Evolutionary conservation across 768 basidiomycete species (phyloP), one percentile per base, ranked within the genome.

Genomic region (Lanmaoa rubissima): DNA sequence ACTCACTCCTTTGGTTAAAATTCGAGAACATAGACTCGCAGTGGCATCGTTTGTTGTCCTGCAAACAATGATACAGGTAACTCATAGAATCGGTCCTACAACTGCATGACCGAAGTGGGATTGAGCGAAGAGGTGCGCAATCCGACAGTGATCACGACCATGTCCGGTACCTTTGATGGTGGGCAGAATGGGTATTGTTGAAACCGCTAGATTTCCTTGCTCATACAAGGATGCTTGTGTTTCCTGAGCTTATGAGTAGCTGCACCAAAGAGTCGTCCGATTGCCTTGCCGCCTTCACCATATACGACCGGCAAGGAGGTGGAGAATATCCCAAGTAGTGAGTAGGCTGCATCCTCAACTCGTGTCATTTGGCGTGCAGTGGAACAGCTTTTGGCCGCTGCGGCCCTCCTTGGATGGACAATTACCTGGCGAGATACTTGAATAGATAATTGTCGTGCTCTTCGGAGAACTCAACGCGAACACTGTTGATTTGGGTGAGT

Each of bases 261-360:
- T 52, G 50, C 9, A 43, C 50, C n/a, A 61, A 24, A 34, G 3
- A 59, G 51, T 11, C 53, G 42, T n/a, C 60, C 60, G 2, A 62
- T 43, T 0, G 61, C 51, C 28, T 48, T 28, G 14, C 61, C 31
- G 5, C 61, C 48, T 1, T 61, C 61, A 11, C 62, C 61, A 32
- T 62, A 63, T 7, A 59, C 17, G 3, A 59, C 4, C 2, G 54
- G 51, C 34, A 63, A 38, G 19, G 48, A 16, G 2, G n/a, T 4
- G 2, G 61, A 59, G 19, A 59, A 63, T 10, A 56, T 56, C 3
- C 61, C 61, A 10, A 63, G 21, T 1, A 62, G 12, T 0, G 51
- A 59, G 34, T 62, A 59, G 2, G 57, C 62, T 19, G 53, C 36
- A 19, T 63, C 61, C 36, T 63, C 61, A 7, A 39, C 12, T 3